These are phyloP conservation scores for Penicillium sp. DNA, from an alignment of 2,329 filamentous ascomycete genomes.

Conservation along the genomic window DNA sequence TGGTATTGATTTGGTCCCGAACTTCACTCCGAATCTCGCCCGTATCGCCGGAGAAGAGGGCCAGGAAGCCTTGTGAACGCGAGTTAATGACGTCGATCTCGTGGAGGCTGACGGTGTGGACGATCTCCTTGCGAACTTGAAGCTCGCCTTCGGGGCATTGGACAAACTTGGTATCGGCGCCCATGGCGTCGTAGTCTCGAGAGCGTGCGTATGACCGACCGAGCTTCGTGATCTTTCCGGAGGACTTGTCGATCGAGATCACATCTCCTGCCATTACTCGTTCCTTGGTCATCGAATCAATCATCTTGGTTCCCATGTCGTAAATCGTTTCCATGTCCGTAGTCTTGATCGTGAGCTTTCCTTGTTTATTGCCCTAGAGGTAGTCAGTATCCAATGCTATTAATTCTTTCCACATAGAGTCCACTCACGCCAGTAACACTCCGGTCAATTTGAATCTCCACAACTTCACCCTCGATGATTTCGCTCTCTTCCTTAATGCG, in stretches of 20 bases:
- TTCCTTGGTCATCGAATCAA: constrained; percentile 99
- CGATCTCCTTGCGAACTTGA: constrained; percentile 93
- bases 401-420: background rate
- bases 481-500: constrained; percentile 99
- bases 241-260: constrained; percentile 97
- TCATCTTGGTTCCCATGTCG: constrained; percentile 99
- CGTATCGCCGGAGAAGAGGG: constrained; percentile 95
- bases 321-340: constrained; percentile 99
- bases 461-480: constrained; percentile 98
- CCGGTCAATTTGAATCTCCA: constrained; percentile 97
- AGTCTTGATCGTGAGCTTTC: constrained; percentile 98
- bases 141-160: constrained; percentile 97
- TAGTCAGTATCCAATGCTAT: constrained; percentile 6
- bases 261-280: constrained; percentile 98
- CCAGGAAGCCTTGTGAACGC: constrained; percentile 94
- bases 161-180: constrained; percentile 95
- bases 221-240: constrained; percentile 95
- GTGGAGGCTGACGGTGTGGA: constrained; percentile 94
- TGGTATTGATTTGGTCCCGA: constrained; percentile 97
- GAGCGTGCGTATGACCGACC: constrained; percentile 92
- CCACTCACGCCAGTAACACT: constrained; percentile 79
- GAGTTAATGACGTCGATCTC: constrained; percentile 99
- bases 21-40: constrained; percentile 97
- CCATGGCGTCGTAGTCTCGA: constrained; percentile 98
- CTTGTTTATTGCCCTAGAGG: constrained; percentile 83